Conservation (phyloP, 306 rosid genomes). For the Echinosophora koreensis region DNA sequence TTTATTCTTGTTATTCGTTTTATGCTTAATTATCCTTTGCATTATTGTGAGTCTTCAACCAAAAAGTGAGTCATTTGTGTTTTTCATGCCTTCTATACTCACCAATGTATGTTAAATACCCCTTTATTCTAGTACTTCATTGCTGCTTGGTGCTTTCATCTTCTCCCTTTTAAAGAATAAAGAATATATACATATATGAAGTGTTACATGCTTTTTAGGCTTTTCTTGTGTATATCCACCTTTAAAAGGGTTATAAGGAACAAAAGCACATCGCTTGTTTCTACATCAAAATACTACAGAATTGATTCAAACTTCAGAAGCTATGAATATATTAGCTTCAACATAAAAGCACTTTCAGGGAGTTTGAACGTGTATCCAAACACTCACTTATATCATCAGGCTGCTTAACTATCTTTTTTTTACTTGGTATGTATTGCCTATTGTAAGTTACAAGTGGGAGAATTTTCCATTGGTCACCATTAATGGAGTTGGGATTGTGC, state of each 20-base stretch:
- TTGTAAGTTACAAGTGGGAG: constrained; percentile 79
- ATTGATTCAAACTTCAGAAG: too few species aligned
- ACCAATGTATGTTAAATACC: constrained; percentile 65
- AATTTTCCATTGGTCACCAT: constrained; percentile 65
- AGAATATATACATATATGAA: background rate
- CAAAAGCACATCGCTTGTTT: constrained; percentile 60
- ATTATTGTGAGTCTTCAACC: too few species aligned
- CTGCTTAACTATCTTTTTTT: constrained; percentile 71
- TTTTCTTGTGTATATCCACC: constrained; percentile 57
- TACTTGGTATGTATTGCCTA: constrained; percentile 79
- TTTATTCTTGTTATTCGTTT: too few species aligned
- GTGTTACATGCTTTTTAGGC: background rate
- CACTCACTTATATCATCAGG: constrained; percentile 61
- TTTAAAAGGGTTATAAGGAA: constrained; percentile 73
- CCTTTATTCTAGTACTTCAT: background rate
- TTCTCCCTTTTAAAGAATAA: constrained; percentile 23
- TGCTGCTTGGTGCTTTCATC: constrained; percentile 1
- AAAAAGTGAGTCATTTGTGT: too few species aligned
- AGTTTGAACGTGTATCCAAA: constrained; percentile 70
- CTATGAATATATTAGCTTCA: too few species aligned
- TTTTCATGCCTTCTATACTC: background rate
- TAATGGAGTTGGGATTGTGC: too few species aligned
- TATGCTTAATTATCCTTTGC: too few species aligned
- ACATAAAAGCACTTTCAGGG: constrained; percentile 29
- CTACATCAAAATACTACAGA: too few species aligned